Evolutionary conservation across 139 green algal genomes (phyloP), one percentile per base, ranked within the genome.

Genomic region (Chara braunii): DNA sequence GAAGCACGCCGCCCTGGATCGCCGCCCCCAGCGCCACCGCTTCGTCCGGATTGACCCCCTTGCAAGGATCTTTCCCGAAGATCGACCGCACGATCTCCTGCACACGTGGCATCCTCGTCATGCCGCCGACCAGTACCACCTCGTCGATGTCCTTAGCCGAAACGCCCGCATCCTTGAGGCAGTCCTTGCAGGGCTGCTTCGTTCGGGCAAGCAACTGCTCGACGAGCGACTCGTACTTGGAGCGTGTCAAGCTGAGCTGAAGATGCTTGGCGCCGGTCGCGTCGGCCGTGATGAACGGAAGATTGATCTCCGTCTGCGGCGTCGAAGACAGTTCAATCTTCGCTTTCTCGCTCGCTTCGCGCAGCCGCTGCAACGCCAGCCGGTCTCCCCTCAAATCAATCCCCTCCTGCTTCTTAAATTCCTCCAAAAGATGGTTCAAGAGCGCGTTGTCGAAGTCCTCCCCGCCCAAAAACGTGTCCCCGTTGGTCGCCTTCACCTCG

Each of bases 251-350:
- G 18, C 53, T 79, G 61, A 88, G 71, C 72, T 80, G 83, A 64
- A 95, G 48, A 77, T 93, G 86, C 81, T 95, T 95, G 56, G 88
- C 74, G 1, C 43, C 60, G 9, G 72, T 76, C 9, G 80, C 86
- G 58, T 96, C 89, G 22, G 91, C 93, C 0, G 93, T 99, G 82
- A 99, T 99, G 85, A 97, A 99, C 33, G 93, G 93, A 71, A 99
- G 83, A 82, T 97, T 97, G 80, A 99, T 93, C 62, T 97, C 92
- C 6, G 93, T 97, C 59, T 42, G 0, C 14, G 28, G 9, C 14
- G 87, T 84, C 22, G 78, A 88, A 22, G 80, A 91, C 33, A 99
- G 87, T 84, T 97, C 93, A 72, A 87, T 94, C 85, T 99, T 99
- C 61, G 91, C 91, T 80, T 94, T 94, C 78, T 95, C 88, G 9